phyloP scores from a whole-genome alignment of 2,329 filamentous ascomycete species.

The Thielaviopsis ethacetica region DNA sequence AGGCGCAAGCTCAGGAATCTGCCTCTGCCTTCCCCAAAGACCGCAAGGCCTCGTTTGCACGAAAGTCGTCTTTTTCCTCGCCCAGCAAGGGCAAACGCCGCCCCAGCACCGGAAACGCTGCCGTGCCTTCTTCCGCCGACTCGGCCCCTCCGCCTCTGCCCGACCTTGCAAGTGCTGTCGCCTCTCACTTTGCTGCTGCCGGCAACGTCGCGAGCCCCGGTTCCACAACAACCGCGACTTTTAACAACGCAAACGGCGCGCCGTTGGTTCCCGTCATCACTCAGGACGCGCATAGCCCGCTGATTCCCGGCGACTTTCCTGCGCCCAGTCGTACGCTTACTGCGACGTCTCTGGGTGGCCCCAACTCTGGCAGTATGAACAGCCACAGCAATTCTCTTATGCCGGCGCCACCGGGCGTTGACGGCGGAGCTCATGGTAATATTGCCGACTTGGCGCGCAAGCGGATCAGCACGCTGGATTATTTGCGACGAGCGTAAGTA shows the following conservation, averaged over 20 bases:
- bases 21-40: conserved; percentile 22
- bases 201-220: conserved; percentile 12
- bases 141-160: conserved; percentile 35
- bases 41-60: conserved; percentile 29
- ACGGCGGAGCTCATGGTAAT: conserved; percentile 36
- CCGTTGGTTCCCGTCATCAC: not conserved
- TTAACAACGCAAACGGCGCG: not conserved
- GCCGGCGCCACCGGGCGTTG: conserved; percentile 21
- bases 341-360: not conserved
- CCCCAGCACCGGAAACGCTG: conserved; percentile 25
- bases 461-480: conserved; percentile 85
- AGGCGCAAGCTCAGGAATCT: not conserved
- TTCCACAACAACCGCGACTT: not conserved
- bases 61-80: conserved; percentile 34
- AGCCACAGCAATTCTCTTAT: not conserved
- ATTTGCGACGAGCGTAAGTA: conserved; percentile 76
- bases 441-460: conserved; percentile 80
- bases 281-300: conserved; percentile 6
- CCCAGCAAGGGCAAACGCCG: conserved; percentile 21
- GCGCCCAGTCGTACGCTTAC: conserved; percentile 9
- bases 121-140: conserved; percentile 23
- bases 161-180: conserved; percentile 34
- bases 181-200: conserved; percentile 20
- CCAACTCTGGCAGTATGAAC: not conserved
- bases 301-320: conserved; percentile 11